These are phyloP conservation scores for Cucurbitaria berberidis DNA, from an alignment of 2,329 filamentous ascomycete genomes.

Conservation along the genomic window DNA sequence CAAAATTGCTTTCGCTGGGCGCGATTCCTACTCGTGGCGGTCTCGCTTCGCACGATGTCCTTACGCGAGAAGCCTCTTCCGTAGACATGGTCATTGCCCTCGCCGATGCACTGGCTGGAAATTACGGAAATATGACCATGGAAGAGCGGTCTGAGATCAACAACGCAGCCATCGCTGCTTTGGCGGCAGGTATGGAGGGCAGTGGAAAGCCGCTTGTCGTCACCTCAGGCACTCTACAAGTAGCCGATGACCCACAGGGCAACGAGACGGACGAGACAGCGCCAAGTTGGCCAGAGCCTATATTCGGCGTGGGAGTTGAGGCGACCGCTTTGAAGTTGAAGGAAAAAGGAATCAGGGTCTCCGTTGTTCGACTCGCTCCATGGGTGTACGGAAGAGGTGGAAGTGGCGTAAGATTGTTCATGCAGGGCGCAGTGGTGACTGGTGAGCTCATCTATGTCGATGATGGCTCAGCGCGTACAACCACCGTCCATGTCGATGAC, in stretches of 20 bases:
- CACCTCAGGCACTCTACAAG: slow-evolving; percentile 42
- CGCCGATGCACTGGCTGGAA: neutral
- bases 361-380: slow-evolving; percentile 50
- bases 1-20: slow-evolving; percentile 48
- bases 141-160: neutral
- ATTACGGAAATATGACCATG: neutral
- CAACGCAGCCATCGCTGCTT: slow-evolving; percentile 45
- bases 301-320: slow-evolving; percentile 17
- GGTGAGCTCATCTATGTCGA: slow-evolving; percentile 35
- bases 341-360: slow-evolving; percentile 45
- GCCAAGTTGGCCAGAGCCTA: slow-evolving; percentile 10
- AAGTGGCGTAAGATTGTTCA: slow-evolving; percentile 38
- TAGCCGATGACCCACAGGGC: slow-evolving; percentile 31
- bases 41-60: slow-evolving; percentile 47
- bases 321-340: neutral
- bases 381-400: slow-evolving; percentile 55
- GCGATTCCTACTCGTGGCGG: slow-evolving; percentile 51
- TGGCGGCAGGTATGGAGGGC: slow-evolving; percentile 45
- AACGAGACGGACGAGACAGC: slow-evolving; percentile 37
- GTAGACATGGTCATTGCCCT: slow-evolving; percentile 51
- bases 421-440: slow-evolving; percentile 43
- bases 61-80: slow-evolving; percentile 46
- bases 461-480: slow-evolving; percentile 31
- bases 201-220: slow-evolving; percentile 48
- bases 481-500: slow-evolving; percentile 53